Conservation (phyloP, 352 stramenopile species). For the Aphanomyces euteiches region DNA sequence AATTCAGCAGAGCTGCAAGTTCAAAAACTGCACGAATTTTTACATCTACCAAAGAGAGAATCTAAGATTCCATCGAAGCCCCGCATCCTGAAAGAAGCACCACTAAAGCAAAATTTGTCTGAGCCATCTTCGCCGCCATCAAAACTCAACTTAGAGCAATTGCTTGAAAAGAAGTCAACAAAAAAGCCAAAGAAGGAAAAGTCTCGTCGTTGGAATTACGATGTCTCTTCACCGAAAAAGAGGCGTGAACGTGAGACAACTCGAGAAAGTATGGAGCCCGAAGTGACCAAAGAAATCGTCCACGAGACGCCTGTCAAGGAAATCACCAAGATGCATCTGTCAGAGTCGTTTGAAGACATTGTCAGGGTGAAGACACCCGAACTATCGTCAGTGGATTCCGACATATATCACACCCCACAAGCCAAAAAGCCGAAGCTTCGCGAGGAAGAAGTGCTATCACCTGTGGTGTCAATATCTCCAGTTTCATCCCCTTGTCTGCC, state of each 20-base stretch:
- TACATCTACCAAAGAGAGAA: slow-evolving; percentile 50
- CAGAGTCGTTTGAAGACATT: no score
- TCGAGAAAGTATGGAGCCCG: slow-evolving; percentile 37
- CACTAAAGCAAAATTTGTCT: no score
- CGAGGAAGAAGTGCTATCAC: slow-evolving; percentile 10
- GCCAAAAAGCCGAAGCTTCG: background rate
- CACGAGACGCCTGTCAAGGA: slow-evolving; percentile 10
- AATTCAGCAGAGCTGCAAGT: slow-evolving; percentile 73
- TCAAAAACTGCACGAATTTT: slow-evolving; percentile 58
- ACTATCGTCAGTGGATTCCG: no score
- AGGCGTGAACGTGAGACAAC: slow-evolving; percentile 30
- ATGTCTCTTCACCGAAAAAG: background rate
- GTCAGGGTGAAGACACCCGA: no score
- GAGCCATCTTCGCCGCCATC: slow-evolving; percentile 34
- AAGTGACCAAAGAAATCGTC: slow-evolving; percentile 21
- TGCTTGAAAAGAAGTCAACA: background rate
- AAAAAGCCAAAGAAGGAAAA: slow-evolving; percentile 31
- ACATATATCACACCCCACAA: background rate
- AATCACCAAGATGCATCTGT: slow-evolving; percentile 1
- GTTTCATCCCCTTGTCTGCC: slow-evolving; percentile 4
- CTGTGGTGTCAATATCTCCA: slow-evolving; percentile 25
- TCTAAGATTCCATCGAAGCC: slow-evolving; percentile 30
- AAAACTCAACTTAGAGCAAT: slow-evolving; percentile 21
- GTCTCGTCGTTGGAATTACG: slow-evolving; percentile 3
- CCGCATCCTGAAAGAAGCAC: no score